Evolutionary conservation across 495 filamentous ascomycete species (phyloP).

Genomic region (Sphaerosporella brunnea): DNA sequence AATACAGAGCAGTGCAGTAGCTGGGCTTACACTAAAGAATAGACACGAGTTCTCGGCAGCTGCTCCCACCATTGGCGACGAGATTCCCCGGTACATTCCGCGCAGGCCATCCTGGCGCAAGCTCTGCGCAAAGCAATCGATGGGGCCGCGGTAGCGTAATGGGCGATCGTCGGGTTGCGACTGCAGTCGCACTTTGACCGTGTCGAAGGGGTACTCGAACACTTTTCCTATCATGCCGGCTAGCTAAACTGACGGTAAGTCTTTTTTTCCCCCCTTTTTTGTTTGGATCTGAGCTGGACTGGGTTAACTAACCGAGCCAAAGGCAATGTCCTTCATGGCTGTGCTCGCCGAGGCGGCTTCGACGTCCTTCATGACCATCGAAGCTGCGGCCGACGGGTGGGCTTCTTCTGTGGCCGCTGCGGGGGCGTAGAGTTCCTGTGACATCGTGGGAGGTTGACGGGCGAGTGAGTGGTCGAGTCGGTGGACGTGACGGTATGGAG

Average conservation of each 20-base stretch:
- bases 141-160: constrained; percentile 63
- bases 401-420: no score
- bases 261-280: not conserved
- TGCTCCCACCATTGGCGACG: constrained; percentile 74
- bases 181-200: constrained; percentile 65
- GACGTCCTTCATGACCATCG: no score
- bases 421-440: no score
- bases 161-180: constrained; percentile 70
- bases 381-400: no score
- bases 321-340: constrained; percentile 61
- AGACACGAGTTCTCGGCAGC: constrained; percentile 85
- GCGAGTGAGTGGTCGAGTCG: no score
- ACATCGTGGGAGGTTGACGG: no score
- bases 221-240: constrained; percentile 86
- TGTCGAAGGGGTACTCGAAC: constrained; percentile 97
- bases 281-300: not conserved
- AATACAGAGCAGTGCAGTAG: not conserved
- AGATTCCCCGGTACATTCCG: constrained; percentile 84
- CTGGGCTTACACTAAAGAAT: constrained; percentile 55
- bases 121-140: constrained; percentile 87
- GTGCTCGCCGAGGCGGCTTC: constrained; percentile 46
- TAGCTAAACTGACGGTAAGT: not conserved
- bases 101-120: constrained; percentile 51
- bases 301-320: constrained; percentile 52
- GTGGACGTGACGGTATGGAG: no score